These are phyloP conservation scores for Leccinum variicolor DNA, from an alignment of 768 basidiomycete genomes.

Conservation along the genomic window DNA sequence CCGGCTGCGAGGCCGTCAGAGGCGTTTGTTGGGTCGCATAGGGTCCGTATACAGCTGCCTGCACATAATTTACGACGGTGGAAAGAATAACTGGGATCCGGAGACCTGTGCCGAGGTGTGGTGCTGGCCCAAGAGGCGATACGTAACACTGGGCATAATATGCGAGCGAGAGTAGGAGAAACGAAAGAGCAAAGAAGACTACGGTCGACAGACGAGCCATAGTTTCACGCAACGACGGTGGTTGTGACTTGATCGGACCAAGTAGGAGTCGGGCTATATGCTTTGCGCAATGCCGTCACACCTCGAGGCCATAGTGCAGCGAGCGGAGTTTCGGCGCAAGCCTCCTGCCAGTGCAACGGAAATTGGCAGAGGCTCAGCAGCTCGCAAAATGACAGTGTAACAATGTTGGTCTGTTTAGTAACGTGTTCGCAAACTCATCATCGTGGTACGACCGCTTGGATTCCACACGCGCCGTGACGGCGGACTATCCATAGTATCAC, in stretches of 20 bases:
- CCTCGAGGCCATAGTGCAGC: slow-evolving; percentile 26
- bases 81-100: slow-evolving; percentile 22
- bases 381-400: neutral
- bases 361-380: neutral
- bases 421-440: too few relatives aligned
- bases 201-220: slow-evolving; percentile 26
- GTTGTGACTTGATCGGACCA: slow-evolving; percentile 7
- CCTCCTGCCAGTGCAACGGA: neutral
- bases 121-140: slow-evolving; percentile 30
- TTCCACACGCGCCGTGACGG: neutral
- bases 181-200: slow-evolving; percentile 19
- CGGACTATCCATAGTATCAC: neutral
- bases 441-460: too few relatives aligned
- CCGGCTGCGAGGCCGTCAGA: slow-evolving; percentile 3
- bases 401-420: too few relatives aligned
- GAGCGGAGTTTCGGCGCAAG: slow-evolving; percentile 16
- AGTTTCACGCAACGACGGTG: neutral
- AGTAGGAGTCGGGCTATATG: slow-evolving; percentile 2
- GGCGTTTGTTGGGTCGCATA: slow-evolving; percentile 18
- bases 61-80: slow-evolving; percentile 24
- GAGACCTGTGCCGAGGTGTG: slow-evolving; percentile 27
- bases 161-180: slow-evolving; percentile 30
- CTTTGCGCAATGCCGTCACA: slow-evolving; percentile 13
- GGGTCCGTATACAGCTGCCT: slow-evolving; percentile 19
- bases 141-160: slow-evolving; percentile 29